phyloP scores from a whole-genome alignment of 2,329 filamentous ascomycete species.

The Simplicillium sp. region DNA sequence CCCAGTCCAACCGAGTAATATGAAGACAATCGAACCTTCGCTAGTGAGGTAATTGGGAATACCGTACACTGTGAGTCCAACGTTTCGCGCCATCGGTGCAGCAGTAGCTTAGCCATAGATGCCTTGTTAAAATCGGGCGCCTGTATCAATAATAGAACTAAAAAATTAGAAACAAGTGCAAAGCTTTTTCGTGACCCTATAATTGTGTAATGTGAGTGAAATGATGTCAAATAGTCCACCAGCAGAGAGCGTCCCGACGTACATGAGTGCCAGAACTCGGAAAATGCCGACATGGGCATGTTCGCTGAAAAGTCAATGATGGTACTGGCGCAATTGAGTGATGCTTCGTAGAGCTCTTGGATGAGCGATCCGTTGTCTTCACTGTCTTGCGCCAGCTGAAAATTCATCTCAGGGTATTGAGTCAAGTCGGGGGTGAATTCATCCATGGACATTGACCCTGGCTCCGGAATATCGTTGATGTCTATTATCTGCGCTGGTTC shows the following conservation, averaged over 20 bases:
- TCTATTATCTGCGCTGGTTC: slow-evolving; percentile 7
- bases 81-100: slow-evolving; percentile 8
- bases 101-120: slow-evolving; percentile 7
- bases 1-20: slow-evolving; percentile 8
- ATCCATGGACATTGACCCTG: slow-evolving; percentile 6
- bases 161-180: slow-evolving; percentile 9
- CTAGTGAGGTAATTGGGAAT: slow-evolving; percentile 6
- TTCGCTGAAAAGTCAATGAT: slow-evolving; percentile 6
- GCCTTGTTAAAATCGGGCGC: slow-evolving; percentile 8
- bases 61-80: slow-evolving; percentile 7
- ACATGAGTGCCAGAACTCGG: slow-evolving; percentile 9
- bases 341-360: slow-evolving; percentile 8
- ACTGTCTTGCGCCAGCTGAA: slow-evolving; percentile 7
- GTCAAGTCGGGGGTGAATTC: slow-evolving; percentile 8
- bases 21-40: slow-evolving; percentile 6
- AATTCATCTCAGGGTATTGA: slow-evolving; percentile 7
- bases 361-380: slow-evolving; percentile 6
- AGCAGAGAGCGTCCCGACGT: slow-evolving; percentile 1
- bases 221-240: background rate
- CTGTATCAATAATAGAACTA: slow-evolving; percentile 9
- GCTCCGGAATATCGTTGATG: slow-evolving; percentile 5
- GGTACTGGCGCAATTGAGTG: slow-evolving; percentile 7
- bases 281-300: slow-evolving; percentile 7
- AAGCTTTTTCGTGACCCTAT: slow-evolving; percentile 8
- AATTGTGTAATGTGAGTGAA: background rate